A percentile compares a stretch with the other conserved stretches of the same genome.
Conservation (phyloP, 164 flowering plant genomes). For the Umbellularia californica region DNA sequence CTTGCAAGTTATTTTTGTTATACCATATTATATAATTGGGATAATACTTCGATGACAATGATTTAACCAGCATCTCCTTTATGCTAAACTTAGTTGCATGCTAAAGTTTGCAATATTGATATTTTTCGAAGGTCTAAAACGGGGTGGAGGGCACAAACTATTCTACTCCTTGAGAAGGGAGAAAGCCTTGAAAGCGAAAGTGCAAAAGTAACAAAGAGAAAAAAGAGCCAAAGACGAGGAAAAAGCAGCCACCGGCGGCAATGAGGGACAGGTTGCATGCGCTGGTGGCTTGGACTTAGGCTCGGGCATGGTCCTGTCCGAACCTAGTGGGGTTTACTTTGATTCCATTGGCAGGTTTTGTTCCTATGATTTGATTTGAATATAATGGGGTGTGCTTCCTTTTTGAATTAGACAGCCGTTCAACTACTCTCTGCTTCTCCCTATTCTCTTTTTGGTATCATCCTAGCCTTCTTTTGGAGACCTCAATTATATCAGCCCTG, state of each 20-base stretch:
- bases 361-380: background rate
- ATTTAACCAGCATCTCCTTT: too few relatives aligned
- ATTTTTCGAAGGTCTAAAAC: too few relatives aligned
- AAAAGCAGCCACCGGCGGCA: background rate
- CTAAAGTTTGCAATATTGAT: too few relatives aligned
- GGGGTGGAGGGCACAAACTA: too few relatives aligned
- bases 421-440: background rate
- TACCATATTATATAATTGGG: too few relatives aligned
- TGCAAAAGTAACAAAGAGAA: background rate
- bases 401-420: background rate
- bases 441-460: background rate
- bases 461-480: background rate
- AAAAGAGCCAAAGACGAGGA: background rate
- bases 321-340: background rate
- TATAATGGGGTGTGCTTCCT: background rate
- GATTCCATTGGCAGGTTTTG: background rate
- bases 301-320: background rate
- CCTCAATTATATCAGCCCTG: too few relatives aligned
- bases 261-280: background rate
- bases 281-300: background rate
- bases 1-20: too few relatives aligned
- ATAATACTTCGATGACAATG: too few relatives aligned
- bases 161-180: too few relatives aligned
- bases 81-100: too few relatives aligned
- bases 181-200: conserved; percentile 13